A percentile compares a stretch with the other conserved stretches of the same genome.
Evolutionary conservation across 2,329 filamentous ascomycete genomes (phyloP).

Genomic region (Lithohypha guttulata): DNA sequence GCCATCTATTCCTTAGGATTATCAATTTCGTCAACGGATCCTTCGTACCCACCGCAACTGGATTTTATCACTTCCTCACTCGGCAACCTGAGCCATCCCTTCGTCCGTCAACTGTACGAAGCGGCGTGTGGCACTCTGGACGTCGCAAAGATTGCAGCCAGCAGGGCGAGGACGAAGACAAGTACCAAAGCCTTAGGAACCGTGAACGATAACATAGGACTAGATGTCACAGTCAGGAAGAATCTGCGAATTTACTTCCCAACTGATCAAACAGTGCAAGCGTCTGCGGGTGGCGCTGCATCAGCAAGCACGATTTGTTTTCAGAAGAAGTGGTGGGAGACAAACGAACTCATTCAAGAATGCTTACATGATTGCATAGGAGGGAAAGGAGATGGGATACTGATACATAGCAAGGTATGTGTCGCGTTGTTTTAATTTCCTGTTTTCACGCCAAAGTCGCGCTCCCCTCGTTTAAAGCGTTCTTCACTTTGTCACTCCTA

Average conservation of each 20-base stretch:
- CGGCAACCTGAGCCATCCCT: conserved; percentile 52
- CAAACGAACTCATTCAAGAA: conserved; percentile 58
- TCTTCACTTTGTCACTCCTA: no score
- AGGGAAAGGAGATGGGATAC: conserved; percentile 49
- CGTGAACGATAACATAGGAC: conserved; percentile 22
- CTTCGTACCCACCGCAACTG: conserved; percentile 10
- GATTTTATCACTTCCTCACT: conserved; percentile 56
- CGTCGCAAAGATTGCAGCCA: conserved; percentile 12
- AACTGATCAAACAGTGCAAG: conserved; percentile 55
- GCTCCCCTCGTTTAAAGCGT: not conserved
- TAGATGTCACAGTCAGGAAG: conserved; percentile 28
- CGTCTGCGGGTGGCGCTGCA: conserved; percentile 51
- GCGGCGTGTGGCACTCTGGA: conserved; percentile 37
- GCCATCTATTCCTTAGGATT: conserved; percentile 5
- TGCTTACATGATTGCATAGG: conserved; percentile 69
- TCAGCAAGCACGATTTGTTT: conserved; percentile 77
- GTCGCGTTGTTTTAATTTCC: not conserved
- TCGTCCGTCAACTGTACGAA: conserved; percentile 30
- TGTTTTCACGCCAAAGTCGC: not conserved
- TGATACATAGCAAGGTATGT: conserved; percentile 81
- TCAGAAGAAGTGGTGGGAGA: conserved; percentile 57
- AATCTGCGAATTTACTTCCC: conserved; percentile 72
- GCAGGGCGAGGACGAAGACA: conserved; percentile 14
- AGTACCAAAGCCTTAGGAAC: conserved; percentile 23
- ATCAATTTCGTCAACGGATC: not conserved